Percentiles rank a stretch among this genome's conserved stretches.
Conservation (phyloP, 345 rosid species). For the Aquilaria malaccensis region DNA sequence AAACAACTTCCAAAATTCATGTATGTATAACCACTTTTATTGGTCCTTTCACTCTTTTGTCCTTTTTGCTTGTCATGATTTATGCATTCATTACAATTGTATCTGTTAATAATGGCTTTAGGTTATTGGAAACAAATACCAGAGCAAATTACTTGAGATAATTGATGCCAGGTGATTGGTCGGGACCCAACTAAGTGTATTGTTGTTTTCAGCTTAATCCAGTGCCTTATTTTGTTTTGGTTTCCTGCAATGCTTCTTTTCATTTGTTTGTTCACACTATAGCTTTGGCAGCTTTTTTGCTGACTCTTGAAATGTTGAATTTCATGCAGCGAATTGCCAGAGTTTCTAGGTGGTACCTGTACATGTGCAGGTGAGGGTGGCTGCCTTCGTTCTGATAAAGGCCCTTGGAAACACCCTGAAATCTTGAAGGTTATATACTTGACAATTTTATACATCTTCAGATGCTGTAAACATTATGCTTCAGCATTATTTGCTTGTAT, state of each 20-base stretch:
- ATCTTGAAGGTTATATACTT: constrained; percentile 51
- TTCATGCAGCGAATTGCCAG: constrained; percentile 79
- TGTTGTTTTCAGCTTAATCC: neutral
- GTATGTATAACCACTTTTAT: constrained; percentile 28
- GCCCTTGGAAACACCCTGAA: constrained; percentile 95
- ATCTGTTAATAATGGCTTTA: constrained; percentile 24
- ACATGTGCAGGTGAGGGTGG: constrained; percentile 87
- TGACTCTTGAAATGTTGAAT: neutral
- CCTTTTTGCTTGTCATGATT: neutral
- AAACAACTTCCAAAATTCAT: constrained; percentile 92
- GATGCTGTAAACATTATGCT: constrained; percentile 6
- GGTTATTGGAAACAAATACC: constrained; percentile 96
- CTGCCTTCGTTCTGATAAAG: constrained; percentile 93
- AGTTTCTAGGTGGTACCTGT: constrained; percentile 86
- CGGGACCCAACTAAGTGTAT: constrained; percentile 2
- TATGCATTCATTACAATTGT: neutral
- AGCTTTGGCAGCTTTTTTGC: neutral
- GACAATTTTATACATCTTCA: constrained; percentile 1
- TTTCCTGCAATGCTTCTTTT: neutral
- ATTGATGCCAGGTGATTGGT: constrained; percentile 66
- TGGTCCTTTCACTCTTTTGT: neutral
- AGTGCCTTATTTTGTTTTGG: neutral
- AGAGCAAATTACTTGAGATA: constrained; percentile 78
- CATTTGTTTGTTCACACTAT: neutral
- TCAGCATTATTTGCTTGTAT: neutral